Evolutionary conservation across 2,329 filamentous ascomycete species (phyloP), one percentile per base, ranked within the genome.

Genomic region (Cryphonectria naterciae): DNA sequence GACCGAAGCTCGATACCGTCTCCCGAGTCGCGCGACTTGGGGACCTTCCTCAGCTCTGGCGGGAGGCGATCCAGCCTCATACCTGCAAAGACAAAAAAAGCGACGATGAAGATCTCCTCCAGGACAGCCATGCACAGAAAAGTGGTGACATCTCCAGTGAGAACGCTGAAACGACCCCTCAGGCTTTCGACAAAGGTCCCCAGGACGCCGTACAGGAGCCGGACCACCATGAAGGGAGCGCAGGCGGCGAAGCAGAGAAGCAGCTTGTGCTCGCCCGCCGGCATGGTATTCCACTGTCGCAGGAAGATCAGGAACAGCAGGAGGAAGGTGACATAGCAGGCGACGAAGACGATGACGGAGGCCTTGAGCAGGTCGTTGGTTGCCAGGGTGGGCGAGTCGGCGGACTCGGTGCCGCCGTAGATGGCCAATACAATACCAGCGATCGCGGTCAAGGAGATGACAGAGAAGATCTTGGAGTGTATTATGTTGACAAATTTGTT

Each of bases 61-160:
- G 43, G 43, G 43, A 46, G 43, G 17, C 43, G 43, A 19, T 46
- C 43, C 17, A 46, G 43, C 43, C 43, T 46, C 39, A 73, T 32
- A 8, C 72, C 72, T 6, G 68, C 66, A 11, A 43, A 71, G 68
- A 78, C 72, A 32, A 69, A 72, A n/a, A 78, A 65, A 2, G 43
- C 72, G 68, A 78, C 75, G 58, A 74, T 75, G 54, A 75, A 61
- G 25, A 79, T 78, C 69, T 79, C 77, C 69, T 78, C 75, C 65
- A 79, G 70, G 37, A 79, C 78, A 60, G 62, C 64, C 78, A 79
- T 79, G 68, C 76, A 76, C 46, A 79, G 73, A 49, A 77, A 79
- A 41, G 76, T 71, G 37, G 78, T 79, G n/a, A 73, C 64, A n/a
- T 76, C 71, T 2, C 75, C 75, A 32, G 49, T 39, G 25, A 74